Conservation (phyloP, 2,329 filamentous ascomycete genomes). For the Fusarium tjaetaba region DNA sequence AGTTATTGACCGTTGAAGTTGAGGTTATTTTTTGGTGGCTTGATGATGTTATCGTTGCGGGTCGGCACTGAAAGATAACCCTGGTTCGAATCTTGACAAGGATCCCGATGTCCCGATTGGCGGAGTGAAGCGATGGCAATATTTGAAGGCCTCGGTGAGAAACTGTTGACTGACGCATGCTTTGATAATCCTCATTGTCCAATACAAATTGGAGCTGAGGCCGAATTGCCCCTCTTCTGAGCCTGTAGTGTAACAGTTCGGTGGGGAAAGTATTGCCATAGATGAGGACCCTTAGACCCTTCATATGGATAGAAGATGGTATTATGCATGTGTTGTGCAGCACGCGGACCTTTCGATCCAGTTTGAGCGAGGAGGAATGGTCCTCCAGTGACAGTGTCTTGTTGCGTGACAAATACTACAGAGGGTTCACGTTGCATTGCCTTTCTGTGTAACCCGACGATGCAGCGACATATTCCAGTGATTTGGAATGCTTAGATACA, state of each 20-base stretch:
- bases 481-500: background rate
- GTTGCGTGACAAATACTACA: background rate
- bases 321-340: background rate
- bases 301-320: background rate
- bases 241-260: background rate
- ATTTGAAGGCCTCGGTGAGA: background rate
- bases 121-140: background rate
- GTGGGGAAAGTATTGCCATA: background rate
- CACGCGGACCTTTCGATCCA: background rate
- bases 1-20: background rate
- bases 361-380: rapidly evolving
- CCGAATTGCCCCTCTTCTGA: rapidly evolving
- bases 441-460: background rate
- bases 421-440: background rate
- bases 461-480: background rate
- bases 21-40: background rate
- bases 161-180: background rate
- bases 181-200: background rate
- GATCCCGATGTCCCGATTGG: background rate
- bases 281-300: background rate
- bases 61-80: background rate
- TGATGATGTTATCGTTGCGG: background rate
- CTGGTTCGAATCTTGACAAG: background rate
- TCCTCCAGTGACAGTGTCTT: background rate
- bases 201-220: background rate